phyloP scores from a whole-genome alignment of 805 yeast genomes.

The Danielia oregonensis region DNA sequence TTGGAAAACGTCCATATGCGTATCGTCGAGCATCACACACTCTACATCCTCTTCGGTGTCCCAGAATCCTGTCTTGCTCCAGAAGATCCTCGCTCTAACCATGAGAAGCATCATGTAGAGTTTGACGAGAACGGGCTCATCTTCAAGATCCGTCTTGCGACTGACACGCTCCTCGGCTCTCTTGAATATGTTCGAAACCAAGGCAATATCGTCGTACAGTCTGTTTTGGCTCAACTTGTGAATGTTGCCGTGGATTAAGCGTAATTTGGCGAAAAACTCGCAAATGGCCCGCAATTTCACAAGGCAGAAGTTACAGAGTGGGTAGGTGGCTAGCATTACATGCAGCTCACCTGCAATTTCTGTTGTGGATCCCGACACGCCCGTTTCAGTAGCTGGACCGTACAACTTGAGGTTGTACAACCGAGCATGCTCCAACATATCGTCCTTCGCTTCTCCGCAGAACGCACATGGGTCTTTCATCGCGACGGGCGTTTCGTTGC shows the following conservation, averaged over 20 bases:
- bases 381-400: slow-evolving; percentile 20
- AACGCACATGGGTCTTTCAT: slow-evolving; percentile 71
- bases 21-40: slow-evolving; percentile 16
- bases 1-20: slow-evolving; percentile 9
- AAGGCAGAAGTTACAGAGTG: slow-evolving; percentile 80
- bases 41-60: slow-evolving; percentile 42
- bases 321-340: slow-evolving; percentile 44
- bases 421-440: slow-evolving; percentile 72
- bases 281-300: slow-evolving; percentile 76
- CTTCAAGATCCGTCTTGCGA: slow-evolving; percentile 11
- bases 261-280: slow-evolving; percentile 73
- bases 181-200: slow-evolving; percentile 23
- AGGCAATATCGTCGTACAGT: slow-evolving; percentile 24
- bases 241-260: slow-evolving; percentile 52
- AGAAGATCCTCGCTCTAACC: slow-evolving; percentile 70
- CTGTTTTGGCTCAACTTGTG: slow-evolving; percentile 50
- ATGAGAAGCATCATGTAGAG: slow-evolving; percentile 52
- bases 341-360: slow-evolving; percentile 19
- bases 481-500: slow-evolving; percentile 55
- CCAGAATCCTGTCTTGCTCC: slow-evolving; percentile 84
- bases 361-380: slow-evolving; percentile 6
- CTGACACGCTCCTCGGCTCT: slow-evolving; percentile 13
- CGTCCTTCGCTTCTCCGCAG: slow-evolving; percentile 77
- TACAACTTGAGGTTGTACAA: slow-evolving; percentile 60
- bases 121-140: slow-evolving; percentile 36